Evolutionary conservation across 305 asterid species (phyloP).

Genomic region (Fraxinus albicans): DNA sequence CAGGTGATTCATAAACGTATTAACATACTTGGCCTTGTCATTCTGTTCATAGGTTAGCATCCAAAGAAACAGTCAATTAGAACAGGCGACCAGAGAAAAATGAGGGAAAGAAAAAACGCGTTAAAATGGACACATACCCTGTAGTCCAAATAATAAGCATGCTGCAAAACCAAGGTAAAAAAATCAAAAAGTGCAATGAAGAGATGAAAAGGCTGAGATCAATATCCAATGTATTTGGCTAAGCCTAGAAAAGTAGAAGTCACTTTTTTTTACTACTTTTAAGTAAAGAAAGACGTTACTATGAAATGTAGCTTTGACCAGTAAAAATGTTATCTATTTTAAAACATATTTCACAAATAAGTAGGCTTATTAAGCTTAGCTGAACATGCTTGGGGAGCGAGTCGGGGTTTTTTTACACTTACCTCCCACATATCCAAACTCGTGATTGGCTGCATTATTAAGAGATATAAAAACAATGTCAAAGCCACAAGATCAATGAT

Average conservation of each 20-base stretch:
- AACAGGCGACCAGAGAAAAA: not conserved
- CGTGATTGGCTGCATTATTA: conserved; percentile 39
- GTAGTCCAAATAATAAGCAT: conserved; percentile 50
- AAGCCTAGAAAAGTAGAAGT: not conserved
- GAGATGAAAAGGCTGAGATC: not conserved
- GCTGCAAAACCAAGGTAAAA: conserved; percentile 31
- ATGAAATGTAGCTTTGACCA: not conserved
- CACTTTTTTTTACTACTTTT: not conserved
- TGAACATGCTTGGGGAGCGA: not conserved
- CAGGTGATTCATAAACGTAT: conserved; percentile 57
- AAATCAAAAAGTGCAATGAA: not conserved
- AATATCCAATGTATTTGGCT: not conserved
- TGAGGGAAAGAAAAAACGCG: not conserved
- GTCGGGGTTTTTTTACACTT: not conserved
- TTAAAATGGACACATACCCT: conserved; percentile 29
- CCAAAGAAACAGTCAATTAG: conserved; percentile 35
- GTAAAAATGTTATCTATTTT: not conserved
- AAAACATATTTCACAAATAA: not conserved
- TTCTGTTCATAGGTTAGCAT: conserved; percentile 42
- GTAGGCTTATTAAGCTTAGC: not conserved
- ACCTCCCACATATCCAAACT: conserved; percentile 55
- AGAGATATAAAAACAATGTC: not conserved
- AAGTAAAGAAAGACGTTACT: not conserved
- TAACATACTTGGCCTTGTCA: conserved; percentile 47
- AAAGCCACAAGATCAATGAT: not conserved